Conservation (phyloP, 129 eudicot species). For the Ambrosia artemisiifolia region DNA sequence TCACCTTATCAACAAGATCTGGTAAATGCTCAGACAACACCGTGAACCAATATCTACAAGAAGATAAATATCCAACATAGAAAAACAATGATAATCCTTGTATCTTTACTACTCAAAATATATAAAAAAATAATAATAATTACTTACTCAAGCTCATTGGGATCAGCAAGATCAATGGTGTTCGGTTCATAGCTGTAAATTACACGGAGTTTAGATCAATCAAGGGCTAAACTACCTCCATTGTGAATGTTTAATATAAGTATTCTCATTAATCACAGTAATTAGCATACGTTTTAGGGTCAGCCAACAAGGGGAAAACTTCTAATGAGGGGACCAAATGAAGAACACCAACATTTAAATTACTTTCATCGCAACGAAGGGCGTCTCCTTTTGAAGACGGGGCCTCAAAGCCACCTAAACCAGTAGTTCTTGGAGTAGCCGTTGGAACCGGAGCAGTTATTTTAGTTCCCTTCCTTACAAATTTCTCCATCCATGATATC, state of each 20-base stretch:
- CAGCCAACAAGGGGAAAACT: conserved; percentile 85
- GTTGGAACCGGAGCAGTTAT: conserved; percentile 97
- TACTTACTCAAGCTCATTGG: conserved; percentile 89
- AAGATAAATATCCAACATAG: conserved; percentile 9
- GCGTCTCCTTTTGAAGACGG: conserved; percentile 85
- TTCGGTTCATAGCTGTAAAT: conserved; percentile 86
- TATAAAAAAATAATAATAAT: background rate
- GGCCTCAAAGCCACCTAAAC: conserved; percentile 97
- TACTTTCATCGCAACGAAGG: conserved; percentile 83
- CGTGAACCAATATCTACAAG: conserved; percentile 88
- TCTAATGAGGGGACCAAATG: conserved; percentile 91
- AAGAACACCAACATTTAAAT: conserved; percentile 88
- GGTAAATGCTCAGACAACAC: conserved; percentile 84
- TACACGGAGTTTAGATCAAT: conserved; percentile 14
- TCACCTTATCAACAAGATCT: conserved; percentile 95
- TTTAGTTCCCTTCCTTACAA: conserved; percentile 84
- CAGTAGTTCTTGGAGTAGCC: conserved; percentile 87
- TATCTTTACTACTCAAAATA: background rate
- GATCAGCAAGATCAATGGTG: conserved; percentile 92
- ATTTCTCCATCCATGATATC: conserved; percentile 99
- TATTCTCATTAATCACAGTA: background rate
- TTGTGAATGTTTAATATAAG: background rate
- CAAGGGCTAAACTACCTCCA: background rate
- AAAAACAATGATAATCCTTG: background rate
- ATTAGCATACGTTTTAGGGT: conserved; percentile 69